Percentiles rank a stretch among this genome's conserved stretches.
Evolutionary conservation across 1,139 yeast species (phyloP).

Genomic region (Hemisphaericaspora xylanilytica): DNA sequence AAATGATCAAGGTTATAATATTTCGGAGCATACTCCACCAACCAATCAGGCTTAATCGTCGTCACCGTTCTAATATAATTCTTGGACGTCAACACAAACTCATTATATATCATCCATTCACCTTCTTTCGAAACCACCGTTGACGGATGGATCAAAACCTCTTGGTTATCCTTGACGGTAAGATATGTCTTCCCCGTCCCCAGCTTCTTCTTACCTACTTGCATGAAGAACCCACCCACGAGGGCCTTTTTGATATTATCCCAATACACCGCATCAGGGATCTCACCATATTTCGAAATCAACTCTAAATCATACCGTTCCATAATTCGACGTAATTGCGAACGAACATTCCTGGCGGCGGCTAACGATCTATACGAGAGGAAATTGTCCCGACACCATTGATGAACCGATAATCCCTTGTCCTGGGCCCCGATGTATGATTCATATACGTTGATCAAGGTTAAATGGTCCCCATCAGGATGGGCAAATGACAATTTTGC

Average conservation of each 20-base stretch:
- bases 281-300: constrained; percentile 67
- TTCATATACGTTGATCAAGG: constrained; percentile 83
- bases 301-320: constrained; percentile 73
- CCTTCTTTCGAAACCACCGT: constrained; percentile 76
- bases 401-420: constrained; percentile 52
- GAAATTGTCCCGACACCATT: constrained; percentile 93
- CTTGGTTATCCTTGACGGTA: constrained; percentile 94
- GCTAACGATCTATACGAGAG: constrained; percentile 78
- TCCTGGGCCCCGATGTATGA: constrained; percentile 79
- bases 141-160: constrained; percentile 89
- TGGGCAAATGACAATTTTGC: constrained; percentile 86
- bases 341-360: constrained; percentile 81
- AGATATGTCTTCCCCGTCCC: constrained; percentile 66
- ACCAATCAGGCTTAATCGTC: constrained; percentile 89
- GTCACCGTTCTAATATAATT: constrained; percentile 95
- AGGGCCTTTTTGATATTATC: constrained; percentile 83
- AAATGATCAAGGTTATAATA: constrained; percentile 76
- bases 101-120: constrained; percentile 94
- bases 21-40: constrained; percentile 80
- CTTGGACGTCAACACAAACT: constrained; percentile 88
- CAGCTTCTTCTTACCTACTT: constrained; percentile 84
- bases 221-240: constrained; percentile 96
- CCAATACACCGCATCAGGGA: constrained; percentile 64
- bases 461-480: constrained; percentile 93
- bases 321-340: constrained; percentile 83